Evolutionary conservation across 2,329 filamentous ascomycete species (phyloP), one percentile per base, ranked within the genome.

Genomic region (Acrodontium crateriforme): DNA sequence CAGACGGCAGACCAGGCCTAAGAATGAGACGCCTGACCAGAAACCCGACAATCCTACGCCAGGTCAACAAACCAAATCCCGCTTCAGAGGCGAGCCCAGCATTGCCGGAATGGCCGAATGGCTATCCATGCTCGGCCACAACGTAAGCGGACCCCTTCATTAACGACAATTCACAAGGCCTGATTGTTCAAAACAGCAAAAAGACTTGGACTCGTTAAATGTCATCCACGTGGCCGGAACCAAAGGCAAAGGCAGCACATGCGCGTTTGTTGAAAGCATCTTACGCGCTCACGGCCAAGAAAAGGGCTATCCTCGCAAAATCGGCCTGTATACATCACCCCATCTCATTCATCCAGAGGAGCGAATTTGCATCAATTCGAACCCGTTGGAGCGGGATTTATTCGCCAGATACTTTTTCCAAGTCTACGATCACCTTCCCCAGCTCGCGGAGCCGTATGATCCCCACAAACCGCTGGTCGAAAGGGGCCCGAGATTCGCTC

Each of bases 241-340:
- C 1, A 94, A 94, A 53, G 87, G 87, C 32, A 95, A 94, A 54
- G 85, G 85, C 16, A 87, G 80, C 4, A 83, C 82, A 0, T 82
- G 78, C 44, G 77, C 83, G 5, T 85, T 84, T 50, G 68, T 80
- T 7, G 80, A 83, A 13, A 73, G 74, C 2, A 78, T 92, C 38
- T 62, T 93, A 9, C 32, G 37, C 18, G 27, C 34, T 9, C 59
- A 64, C 6, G 67, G 74, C 36, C 70, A 72, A 42, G 51, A 58
- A 2, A 41, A 35, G 10, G 38, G 38, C 9, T 40, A 28, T 26
- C 41, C 40, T 4, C 18, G 16, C 9, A 47, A 41, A 32, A 58
- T 85, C 20, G 83, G 83, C 19, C 71, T 83, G 1, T 91, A 82
- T 50, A 89, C 79, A 1, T 89, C 80, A 19, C 84, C 84, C 8